phyloP scores from a whole-genome alignment of 1,139 yeast genomes.

The Citeromyces siamensis region DNA sequence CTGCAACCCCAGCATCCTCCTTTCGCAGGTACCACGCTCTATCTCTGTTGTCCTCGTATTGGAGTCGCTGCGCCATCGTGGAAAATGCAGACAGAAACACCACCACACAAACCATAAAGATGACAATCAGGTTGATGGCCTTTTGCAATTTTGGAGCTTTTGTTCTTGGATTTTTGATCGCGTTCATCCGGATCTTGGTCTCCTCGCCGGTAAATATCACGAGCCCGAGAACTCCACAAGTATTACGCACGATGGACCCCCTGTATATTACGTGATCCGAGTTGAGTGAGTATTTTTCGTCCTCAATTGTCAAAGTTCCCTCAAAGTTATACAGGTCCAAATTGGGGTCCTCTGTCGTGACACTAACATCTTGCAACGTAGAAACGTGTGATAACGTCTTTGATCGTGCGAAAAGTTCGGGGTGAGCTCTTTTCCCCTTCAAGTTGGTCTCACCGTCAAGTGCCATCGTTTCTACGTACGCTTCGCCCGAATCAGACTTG shows the following conservation, averaged over 20 bases:
- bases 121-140: constrained; percentile 70
- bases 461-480: constrained; percentile 93
- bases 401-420: constrained; percentile 39
- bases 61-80: constrained; percentile 62
- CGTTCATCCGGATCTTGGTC: constrained; percentile 91
- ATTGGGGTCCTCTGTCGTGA: constrained; percentile 85
- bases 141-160: constrained; percentile 89
- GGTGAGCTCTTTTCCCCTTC: constrained; percentile 60
- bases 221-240: constrained; percentile 58
- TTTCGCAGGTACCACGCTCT: constrained; percentile 66
- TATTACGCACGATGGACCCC: constrained; percentile 82
- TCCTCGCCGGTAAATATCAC: constrained; percentile 94
- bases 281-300: constrained; percentile 44
- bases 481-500: constrained; percentile 54
- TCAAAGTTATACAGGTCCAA: constrained; percentile 85
- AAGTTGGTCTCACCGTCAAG: constrained; percentile 94
- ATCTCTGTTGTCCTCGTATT: constrained; percentile 27
- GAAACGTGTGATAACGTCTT: constrained; percentile 25
- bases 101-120: constrained; percentile 81
- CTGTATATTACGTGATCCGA: constrained; percentile 77
- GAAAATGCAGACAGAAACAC: constrained; percentile 65
- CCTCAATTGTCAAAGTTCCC: constrained; percentile 38
- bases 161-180: constrained; percentile 76
- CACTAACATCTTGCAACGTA: constrained; percentile 37
- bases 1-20: constrained; percentile 76